Base-by-base conservation (phyloP, 2,329 filamentous ascomycete species). In the Elsinoe perseae region DNA sequence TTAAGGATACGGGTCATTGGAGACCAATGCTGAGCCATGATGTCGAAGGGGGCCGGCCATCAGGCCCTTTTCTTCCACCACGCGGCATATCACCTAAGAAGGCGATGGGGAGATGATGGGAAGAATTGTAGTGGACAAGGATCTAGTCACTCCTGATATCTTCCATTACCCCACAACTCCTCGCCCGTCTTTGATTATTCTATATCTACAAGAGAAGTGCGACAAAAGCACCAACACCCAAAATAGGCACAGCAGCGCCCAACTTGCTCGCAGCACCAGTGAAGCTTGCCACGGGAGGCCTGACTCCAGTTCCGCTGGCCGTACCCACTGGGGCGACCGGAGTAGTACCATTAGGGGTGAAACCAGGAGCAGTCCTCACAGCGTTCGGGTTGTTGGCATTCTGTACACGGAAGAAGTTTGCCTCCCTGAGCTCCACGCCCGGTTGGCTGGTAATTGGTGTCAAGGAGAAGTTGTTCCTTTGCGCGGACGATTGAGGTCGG, bases 371-470 rank as follows among this genome's bases (percentile, higher is more conserved):
- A 7, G 52, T 44, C 36, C 27, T 54, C 3, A 44, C 34, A 16
- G 52, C 52, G n/a, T 30, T 42, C 12, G 52, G 20, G 16, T 54
- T 54, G 16, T 44, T 44, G 18, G 52, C 20, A 14, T 65, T 64
- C 60, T 62, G 59, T 9, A 62, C 61, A 7, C 52, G 44, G 28
- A 64, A 58, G 48, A 64, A 67, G 30, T 66, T 68, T 1, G 64
- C 65, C 14, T 65, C 65, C 20, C 65, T 36, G 1, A 64, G 61
- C 14, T 44, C 46, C 2, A 64, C 64, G 20, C 62, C 59, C 8
- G 58, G 48, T 4, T 59, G 57, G 10, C 61, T 56, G 10, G 64
- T 56, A 2, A 63, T 64, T 8, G 50, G 40, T 1, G 63, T 57
- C 46, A 59, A 60, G 53, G 64, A 68, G 53, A 66, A 67, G 23